Base-by-base conservation (phyloP, 306 rosid species). In the Fagus crenata region DNA sequence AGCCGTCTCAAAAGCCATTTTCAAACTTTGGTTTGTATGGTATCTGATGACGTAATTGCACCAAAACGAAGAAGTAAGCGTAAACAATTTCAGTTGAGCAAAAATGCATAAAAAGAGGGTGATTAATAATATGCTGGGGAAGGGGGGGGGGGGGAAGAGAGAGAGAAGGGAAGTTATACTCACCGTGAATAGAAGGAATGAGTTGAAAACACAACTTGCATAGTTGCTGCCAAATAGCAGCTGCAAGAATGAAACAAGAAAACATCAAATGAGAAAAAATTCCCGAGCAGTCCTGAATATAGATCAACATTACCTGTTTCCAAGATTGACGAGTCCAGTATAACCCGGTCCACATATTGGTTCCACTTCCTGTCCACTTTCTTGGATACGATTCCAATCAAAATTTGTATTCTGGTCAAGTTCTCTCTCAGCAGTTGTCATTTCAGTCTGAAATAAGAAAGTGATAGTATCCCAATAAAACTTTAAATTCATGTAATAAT, bases 401-500 rank as follows among this genome's bases (percentile, higher is more conserved):
- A 84, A 95, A 83, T 92, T 95, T 70, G 97, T 89, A 87, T 95
- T 95, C 78, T 91, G 97, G 82, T 95, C 98, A 74, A 95, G 97
- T 84, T 95, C 99, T 83, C 93, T 95, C 87, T 92, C 99, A 84
- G 99, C 97, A 69, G 97, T 95, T 11, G 99, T 95, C 97, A 92
- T 92, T 85, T 95, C 97, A 69, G 99, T 95, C 99, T 95, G 90
- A 61, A 87, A 68, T 59, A 68, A 83, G 59, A 80, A 78, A 77
- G 18, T 8, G 36, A 49, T 35, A 53, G 13, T 42, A 9, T 32
- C 39, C 28, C 28, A 22, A 22, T 22, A 22, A 68, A 39, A 39
- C 42, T 36, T 31, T 31, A 32, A 28, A 33, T 60, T 32, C 9
- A 60, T 60, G 7, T 60, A 4, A 31, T 35, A 13, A 64, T 35